Conservation (phyloP, 2,329 filamentous ascomycete species). For the Colletotrichum musae region DNA sequence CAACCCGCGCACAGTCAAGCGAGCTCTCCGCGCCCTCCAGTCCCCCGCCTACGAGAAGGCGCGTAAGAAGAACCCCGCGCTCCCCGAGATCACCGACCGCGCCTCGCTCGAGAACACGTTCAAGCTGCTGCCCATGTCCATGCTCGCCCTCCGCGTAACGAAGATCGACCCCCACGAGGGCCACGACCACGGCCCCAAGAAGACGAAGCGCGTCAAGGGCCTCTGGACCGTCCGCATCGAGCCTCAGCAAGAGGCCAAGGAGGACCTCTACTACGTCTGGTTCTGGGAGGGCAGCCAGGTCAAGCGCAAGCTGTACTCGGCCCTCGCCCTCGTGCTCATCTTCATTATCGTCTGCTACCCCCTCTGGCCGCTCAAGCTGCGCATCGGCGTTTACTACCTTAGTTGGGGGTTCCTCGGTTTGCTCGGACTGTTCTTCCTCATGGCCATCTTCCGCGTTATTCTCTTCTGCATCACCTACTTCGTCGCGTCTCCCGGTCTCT, state of each 20-base stretch:
- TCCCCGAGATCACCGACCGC: conserved; percentile 90
- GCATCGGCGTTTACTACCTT: conserved; percentile 96
- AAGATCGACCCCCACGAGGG: conserved; percentile 86
- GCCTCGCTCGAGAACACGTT: conserved; percentile 93
- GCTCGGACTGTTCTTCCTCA: conserved; percentile 93
- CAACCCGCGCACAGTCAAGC: conserved; percentile 78
- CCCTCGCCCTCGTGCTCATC: conserved; percentile 84
- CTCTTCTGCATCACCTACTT: conserved; percentile 96
- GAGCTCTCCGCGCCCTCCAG: conserved; percentile 90
- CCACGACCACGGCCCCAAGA: conserved; percentile 79
- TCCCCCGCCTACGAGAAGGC: conserved; percentile 93
- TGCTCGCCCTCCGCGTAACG: conserved; percentile 90
- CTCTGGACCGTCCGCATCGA: conserved; percentile 97
- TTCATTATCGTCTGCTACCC: conserved; percentile 95
- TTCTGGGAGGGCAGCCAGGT: conserved; percentile 94
- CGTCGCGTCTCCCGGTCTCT: conserved; percentile 86
- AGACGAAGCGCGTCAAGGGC: conserved; percentile 92
- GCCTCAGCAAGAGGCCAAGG: conserved; percentile 90
- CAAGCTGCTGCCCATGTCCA: conserved; percentile 93
- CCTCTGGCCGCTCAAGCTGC: conserved; percentile 91
- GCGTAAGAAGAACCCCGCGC: conserved; percentile 87
- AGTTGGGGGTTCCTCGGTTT: conserved; percentile 94
- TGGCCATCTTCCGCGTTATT: conserved; percentile 97
- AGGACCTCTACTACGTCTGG: conserved; percentile 97
- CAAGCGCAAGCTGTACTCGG: conserved; percentile 93